Evolutionary conservation across 805 yeast genomes (phyloP), one percentile per base, ranked within the genome.

Genomic region (Zygosaccharomyces lentus): DNA sequence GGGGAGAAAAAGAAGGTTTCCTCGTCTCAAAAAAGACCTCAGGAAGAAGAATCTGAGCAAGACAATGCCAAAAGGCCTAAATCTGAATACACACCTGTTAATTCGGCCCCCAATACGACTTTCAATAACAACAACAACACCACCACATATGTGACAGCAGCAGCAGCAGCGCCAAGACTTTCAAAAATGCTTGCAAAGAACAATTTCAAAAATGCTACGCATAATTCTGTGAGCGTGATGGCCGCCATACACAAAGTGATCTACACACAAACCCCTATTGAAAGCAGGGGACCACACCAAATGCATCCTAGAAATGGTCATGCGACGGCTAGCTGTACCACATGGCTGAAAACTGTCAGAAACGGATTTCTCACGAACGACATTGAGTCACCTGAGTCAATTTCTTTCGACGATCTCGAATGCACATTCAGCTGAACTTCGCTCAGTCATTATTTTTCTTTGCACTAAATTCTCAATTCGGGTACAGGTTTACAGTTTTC

Each of bases 121-220:
- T 19, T 27, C 8, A 15, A 38, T 27, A 27, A 15, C 27, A 19
- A 17, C 21, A 26, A 15, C 12, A 31, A 39, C 2, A 34, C 37
- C 15, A 29, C 43, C 34, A 45, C 56, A 24, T 71, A 70, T 47
- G 61, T 82, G 37, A 84, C 91, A 10, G 87, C 87, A 15, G 91
- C 91, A 17, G 89, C 89, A 9, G 88, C 87, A 21, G 87, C 91
- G 27, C 93, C 93, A 47, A 72, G 91, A 57, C 77, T 84, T 9
- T 82, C 88, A n/a, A 77, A 79, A 52, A 71, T 77, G 27, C 75
- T 55, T 12, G 44, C 59, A 25, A 59, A 52, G 45, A 55, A 51
- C 32, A 48, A 48, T 13, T 48, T 54, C 24, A 47, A 52, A 27
- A 25, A 45, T 9, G 49, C 37, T 49, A 70, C 80, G 31, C 81